phyloP scores from a whole-genome alignment of 1,284 basidiomycete species.

The Ganoderma boninense region DNA sequence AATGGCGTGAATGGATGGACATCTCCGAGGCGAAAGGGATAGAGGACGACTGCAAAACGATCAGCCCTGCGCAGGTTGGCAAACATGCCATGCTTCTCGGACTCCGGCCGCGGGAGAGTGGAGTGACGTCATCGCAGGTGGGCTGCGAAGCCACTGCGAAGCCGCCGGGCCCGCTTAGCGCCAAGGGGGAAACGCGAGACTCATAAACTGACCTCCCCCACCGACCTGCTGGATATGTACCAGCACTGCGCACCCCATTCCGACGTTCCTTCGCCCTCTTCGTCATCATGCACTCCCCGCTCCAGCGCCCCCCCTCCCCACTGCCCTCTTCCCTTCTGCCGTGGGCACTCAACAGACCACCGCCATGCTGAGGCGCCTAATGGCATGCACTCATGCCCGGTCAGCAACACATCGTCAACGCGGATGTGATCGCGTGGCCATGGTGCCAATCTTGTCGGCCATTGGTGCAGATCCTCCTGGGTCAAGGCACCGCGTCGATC shows the following conservation, averaged over 20 bases:
- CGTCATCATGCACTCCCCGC: conserved; percentile 5
- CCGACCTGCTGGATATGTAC: neutral
- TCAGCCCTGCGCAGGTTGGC: neutral
- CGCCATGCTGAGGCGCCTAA: neutral
- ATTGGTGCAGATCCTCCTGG: conserved; percentile 7
- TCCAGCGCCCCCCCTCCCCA: neutral
- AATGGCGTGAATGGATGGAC: neutral
- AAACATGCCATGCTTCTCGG: neutral
- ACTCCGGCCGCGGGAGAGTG: neutral
- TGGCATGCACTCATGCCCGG: neutral
- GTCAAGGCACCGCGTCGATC: conserved; percentile 2
- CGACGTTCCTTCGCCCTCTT: conserved; percentile 1
- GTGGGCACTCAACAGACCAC: neutral
- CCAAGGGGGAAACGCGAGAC: neutral
- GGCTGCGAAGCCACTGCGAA: neutral
- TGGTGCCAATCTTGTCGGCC: conserved; percentile 24
- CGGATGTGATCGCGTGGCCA: conserved; percentile 8
- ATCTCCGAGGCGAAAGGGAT: neutral
- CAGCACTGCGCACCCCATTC: neutral
- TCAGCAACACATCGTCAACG: neutral
- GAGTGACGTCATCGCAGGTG: neutral
- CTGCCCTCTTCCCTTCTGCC: neutral
- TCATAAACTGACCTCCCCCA: neutral
- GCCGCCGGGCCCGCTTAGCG: neutral
- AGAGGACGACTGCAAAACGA: neutral